Evolutionary conservation across 257 asterid species (phyloP), one percentile per base, ranked within the genome.

Genomic region (Thymus mandschuricus): DNA sequence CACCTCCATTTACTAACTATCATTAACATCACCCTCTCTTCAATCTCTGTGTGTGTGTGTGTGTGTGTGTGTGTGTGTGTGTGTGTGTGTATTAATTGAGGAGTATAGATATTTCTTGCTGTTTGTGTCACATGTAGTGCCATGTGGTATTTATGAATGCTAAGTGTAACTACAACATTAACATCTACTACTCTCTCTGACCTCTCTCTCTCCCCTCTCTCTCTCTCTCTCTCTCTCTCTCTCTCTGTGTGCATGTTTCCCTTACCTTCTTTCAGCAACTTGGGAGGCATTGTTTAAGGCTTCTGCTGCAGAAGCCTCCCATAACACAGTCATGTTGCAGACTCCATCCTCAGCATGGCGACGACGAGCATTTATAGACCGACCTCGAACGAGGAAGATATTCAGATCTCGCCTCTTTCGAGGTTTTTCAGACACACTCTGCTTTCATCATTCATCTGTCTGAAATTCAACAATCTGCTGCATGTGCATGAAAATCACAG

Each of bases 61-160:
- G 68, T 62, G 51, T 62, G 33, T 61, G 15, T 63, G n/a, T 38
- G 29, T 34, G 29, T 59, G 64, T 30, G 43, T 10, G 35, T 59
- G 28, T 63, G 68, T 62, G 51, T 62, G 33, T 61, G 15, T 63
- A 73, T 56, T 78, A 3, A 72, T 59, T 64, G 68, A 38, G 54
- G 12, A 41, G 21, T 34, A 52, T 28, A 12, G 46, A 74, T 74
- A 50, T 50, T 50, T 70, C 45, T 62, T 30, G 33, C 29, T 60
- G 64, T 43, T 68, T 45, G 41, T 63, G 46, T 80, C 79, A 76
- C 79, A 76, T 80, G 84, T 51, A 68, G n/a, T 45, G 34, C 50
- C 81, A 76, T 51, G 84, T 72, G 81, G 57, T 40, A 60, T 75
- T 66, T 62, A 79, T 66, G 75, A 67, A 77, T 44, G 71, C 49